Base-by-base conservation (phyloP, 257 asterid genomes). In the Petunia secreta region DNA sequence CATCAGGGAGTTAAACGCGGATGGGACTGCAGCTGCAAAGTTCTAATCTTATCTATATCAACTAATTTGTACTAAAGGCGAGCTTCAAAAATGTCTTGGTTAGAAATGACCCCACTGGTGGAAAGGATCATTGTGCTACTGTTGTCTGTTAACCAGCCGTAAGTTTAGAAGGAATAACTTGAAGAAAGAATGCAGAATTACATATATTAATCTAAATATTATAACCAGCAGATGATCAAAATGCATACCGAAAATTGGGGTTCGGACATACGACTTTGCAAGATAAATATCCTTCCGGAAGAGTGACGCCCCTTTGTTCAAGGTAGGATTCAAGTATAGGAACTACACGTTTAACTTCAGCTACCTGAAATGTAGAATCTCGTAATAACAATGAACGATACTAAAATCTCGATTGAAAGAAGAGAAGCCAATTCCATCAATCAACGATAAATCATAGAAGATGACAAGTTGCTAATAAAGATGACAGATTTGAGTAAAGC, bases 191-290 rank as follows among this genome's bases (percentile, higher is more conserved):
- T 73, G 36, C 36, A 7, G 1, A 73, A 73, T 25, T 1, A 50
- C 62, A 50, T 34, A 36, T 36, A 73, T 34, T 36, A n/a, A n/a
- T n/a, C n/a, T n/a, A n/a, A n/a, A n/a, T n/a, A n/a, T n/a, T n/a
- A n/a, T 50, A 50, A 73, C 78, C 38, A 38, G 40, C 41, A 64
- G 50, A 79, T 48, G 63, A 46, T 39, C 4, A 68, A 13, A 75
- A 73, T 16, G 59, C 91, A 78, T 89, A 96, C 99, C 92, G 71
- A 84, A 92, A 92, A 48, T 64, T 85, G 3, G 98, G 97, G 87
- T 92, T 94, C 7, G 99, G 92, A 73, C 99, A 96, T 82, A 96
- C 88, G 85, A 96, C 94, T 87, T 91, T 94, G 87, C 68, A 85
- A 75, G 97, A 89, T 63, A 96, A 81, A 87, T 85, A 94, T 75